phyloP scores from a whole-genome alignment of 2,329 filamentous ascomycete genomes.

The Aspergillus ustus region DNA sequence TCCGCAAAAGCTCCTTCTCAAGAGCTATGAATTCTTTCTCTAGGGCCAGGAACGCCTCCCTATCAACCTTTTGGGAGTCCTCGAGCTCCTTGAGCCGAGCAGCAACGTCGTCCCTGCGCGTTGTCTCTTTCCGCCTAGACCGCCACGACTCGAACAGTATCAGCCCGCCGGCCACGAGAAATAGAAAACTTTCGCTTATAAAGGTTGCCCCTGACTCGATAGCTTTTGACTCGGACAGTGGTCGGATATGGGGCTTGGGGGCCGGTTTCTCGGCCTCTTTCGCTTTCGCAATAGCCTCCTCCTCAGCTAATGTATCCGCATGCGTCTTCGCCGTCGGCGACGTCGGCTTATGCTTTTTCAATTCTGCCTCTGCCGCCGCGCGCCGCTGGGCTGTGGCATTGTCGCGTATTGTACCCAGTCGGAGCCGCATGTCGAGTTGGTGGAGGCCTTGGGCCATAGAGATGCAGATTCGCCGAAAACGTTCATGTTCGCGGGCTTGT shows the following conservation, averaged over 20 bases:
- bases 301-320: constrained; percentile 61
- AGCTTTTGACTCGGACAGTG: constrained; percentile 68
- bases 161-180: constrained; percentile 64
- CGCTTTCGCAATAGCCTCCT: constrained; percentile 51
- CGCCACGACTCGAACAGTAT: constrained; percentile 68
- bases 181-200: constrained; percentile 69
- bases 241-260: constrained; percentile 61
- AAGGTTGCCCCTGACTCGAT: constrained; percentile 73
- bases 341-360: constrained; percentile 57
- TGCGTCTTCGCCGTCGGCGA: constrained; percentile 66
- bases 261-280: constrained; percentile 55
- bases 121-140: constrained; percentile 64
- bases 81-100: constrained; percentile 64
- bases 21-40: constrained; percentile 53
- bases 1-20: constrained; percentile 51
- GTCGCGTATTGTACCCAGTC: constrained; percentile 68
- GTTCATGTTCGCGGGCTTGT: constrained; percentile 70
- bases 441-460: constrained; percentile 67
- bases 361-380: constrained; percentile 58
- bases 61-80: constrained; percentile 49
- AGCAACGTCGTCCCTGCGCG: constrained; percentile 63
- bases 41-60: constrained; percentile 47
- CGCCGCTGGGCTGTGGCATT: constrained; percentile 55
- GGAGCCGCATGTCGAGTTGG: constrained; percentile 69
- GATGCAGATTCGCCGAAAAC: constrained; percentile 66